Conservation (phyloP, 495 filamentous ascomycete genomes). For the Letharia columbiana region DNA sequence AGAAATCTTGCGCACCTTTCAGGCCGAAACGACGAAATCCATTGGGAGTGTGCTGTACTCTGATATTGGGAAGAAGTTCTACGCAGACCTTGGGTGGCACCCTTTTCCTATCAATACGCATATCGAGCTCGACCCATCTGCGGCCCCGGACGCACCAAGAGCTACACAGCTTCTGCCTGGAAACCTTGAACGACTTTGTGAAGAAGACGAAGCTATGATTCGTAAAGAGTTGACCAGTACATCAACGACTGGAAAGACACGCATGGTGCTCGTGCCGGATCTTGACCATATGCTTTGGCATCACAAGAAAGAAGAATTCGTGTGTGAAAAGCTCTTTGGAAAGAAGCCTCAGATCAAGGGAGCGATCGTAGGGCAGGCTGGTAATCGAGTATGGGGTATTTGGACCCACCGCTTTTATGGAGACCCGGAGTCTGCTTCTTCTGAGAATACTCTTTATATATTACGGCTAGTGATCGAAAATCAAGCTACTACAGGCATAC, state of each 20-base stretch:
- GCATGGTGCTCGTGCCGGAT: slow-evolving; percentile 17
- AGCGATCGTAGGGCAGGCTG: slow-evolving; percentile 10
- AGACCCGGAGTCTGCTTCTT: slow-evolving; percentile 2
- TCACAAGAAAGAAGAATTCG: slow-evolving; percentile 17
- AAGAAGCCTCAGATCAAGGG: slow-evolving; percentile 12
- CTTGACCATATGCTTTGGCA: slow-evolving; percentile 22
- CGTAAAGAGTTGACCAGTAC: not conserved
- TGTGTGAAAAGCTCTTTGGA: slow-evolving; percentile 13
- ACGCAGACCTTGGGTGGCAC: slow-evolving; percentile 18
- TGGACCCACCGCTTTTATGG: slow-evolving; percentile 19
- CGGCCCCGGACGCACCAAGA: not conserved
- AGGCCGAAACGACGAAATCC: slow-evolving; percentile 6
- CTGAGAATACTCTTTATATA: slow-evolving; percentile 17
- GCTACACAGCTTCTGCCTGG: not conserved
- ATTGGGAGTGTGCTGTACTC: slow-evolving; percentile 24
- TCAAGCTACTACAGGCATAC: not conserved
- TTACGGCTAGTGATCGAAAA: slow-evolving; percentile 18
- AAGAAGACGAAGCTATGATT: slow-evolving; percentile 18
- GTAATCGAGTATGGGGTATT: slow-evolving; percentile 14
- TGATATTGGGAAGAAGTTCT: slow-evolving; percentile 19
- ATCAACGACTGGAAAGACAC: not conserved
- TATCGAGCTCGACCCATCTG: slow-evolving; percentile 7
- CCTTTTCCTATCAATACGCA: slow-evolving; percentile 10
- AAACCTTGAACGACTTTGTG: slow-evolving; percentile 13
- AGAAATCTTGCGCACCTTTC: slow-evolving; percentile 17